Conservation (phyloP, 305 asterid genomes). For the Fraxinus baroniana region DNA sequence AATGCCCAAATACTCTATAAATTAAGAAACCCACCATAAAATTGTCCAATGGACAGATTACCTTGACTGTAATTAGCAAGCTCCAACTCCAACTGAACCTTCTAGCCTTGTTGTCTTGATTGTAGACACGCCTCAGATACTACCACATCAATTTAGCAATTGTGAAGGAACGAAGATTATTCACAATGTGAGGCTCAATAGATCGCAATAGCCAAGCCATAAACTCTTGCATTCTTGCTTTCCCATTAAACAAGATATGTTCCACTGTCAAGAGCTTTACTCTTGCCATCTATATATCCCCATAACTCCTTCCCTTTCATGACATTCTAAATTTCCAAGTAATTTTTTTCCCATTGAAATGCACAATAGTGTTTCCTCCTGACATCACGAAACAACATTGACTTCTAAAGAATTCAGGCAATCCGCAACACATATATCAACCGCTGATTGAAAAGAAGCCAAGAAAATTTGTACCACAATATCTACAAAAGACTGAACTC, state of each 20-base stretch:
- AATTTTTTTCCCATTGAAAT: not conserved
- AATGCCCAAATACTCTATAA: not conserved
- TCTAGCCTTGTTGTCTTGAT: not conserved
- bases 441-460: not conserved
- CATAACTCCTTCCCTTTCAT: not conserved
- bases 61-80: not conserved
- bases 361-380: not conserved
- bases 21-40: not conserved
- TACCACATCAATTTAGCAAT: not conserved
- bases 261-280: not conserved
- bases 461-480: not conserved
- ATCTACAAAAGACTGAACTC: not conserved
- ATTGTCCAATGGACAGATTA: not conserved
- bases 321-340: not conserved
- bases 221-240: not conserved
- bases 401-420: not conserved
- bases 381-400: not conserved
- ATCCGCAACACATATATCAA: not conserved
- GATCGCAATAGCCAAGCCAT: not conserved
- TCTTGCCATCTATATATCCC: not conserved
- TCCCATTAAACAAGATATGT: not conserved
- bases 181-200: not conserved
- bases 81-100: not conserved
- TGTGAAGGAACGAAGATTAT: not conserved
- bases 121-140: not conserved